Base-by-base conservation (phyloP, 2,329 filamentous ascomycete genomes). In the Hymenoscyphus albidus region DNA sequence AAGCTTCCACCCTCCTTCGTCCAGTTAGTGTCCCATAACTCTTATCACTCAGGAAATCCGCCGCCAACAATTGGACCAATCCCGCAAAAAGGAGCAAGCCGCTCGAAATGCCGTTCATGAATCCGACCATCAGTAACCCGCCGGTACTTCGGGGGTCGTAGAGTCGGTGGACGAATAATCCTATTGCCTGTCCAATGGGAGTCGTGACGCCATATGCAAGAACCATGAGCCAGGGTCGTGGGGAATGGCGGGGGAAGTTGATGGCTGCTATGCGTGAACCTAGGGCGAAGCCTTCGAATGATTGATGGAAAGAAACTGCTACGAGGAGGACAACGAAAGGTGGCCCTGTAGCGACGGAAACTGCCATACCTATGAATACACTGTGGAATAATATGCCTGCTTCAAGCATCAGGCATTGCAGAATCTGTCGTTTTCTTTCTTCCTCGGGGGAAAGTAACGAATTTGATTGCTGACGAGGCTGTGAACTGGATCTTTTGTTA, bases 81-180 rank as follows among this genome's bases (percentile, higher is more conserved):
- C 91, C 91, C 0, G 92, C 92, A 74, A 94, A 96, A 3, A 96
- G 80, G 35, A 96, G 77, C 60, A 96, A 80, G 0, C 92, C 92
- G 60, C 89, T 88, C 10, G 89, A 93, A 61, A 96, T 89, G 48
- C 91, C 91, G 72, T 96, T 96, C 83, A 94, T 95, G 74, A 93
- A 86, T 7, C 92, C 92, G 5, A 96, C 92, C 78, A 94, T 89
- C 32, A 96, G 79, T 58, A 96, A 78, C 0, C 92, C 92, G 0
- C 87, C 85, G 73, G 91, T 84, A 71, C 89, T 92, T 71, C 85
- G 83, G 1, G 92, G 92, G 69, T 93, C 91, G 76, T 96, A 96
- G 68, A 95, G 79, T 42, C 86, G 87, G 76, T 95, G 91, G 22
- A 94, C 83, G 3, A 89, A 78, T 12, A 96, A 80, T 0, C 92